Base-by-base conservation (phyloP, 139 green algal genomes). In the Chlamydomonas sphaeroides region DNA sequence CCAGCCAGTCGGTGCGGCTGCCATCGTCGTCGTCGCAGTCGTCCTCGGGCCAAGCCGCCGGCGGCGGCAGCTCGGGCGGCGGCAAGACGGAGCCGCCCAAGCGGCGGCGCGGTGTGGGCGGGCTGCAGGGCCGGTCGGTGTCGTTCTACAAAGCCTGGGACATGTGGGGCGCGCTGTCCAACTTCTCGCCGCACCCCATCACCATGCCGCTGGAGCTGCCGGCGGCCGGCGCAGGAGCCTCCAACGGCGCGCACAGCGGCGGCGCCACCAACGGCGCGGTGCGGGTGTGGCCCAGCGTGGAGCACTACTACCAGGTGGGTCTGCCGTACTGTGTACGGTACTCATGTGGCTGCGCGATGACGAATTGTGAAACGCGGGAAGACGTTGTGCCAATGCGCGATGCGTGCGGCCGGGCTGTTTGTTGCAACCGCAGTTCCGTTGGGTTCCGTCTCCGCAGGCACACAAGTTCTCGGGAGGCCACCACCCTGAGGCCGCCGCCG, bases 121-220 rank as follows among this genome's bases (percentile, higher is more conserved):
- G 45, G 39, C 23, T 33, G 42, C 66, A 57, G 57, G 49, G 68
- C 62, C 62, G 74, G 10, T 78, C 11, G 5, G 84, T 28, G 57
- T 90, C 21, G 28, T 99, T 99, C 69, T 99, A 98, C 90, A 99
- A 99, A 85, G 84, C 94, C 0, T 99, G 97, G 97, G 95, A 99
- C 83, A 65, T 82, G 33, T 95, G 95, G 87, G 97, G 97, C 30
- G 90, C 91, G 32, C 87, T 99, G 26, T 95, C 87, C 65, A 99
- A 99, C 90, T 99, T 99, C 88, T 97, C 94, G 1, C 90, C 94
- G 11, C 95, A 99, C 88, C 79, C 93, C 30, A 95, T 99, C 68
- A 17, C 8, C 32, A 92, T 99, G 90, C 90, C 93, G 0, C 70
- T 69, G 2, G 84, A 71, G 5, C 28, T 42, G 25, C 15, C 41